Conservation (phyloP, 2,329 filamentous ascomycete genomes). For the Blumeria hordei region DNA sequence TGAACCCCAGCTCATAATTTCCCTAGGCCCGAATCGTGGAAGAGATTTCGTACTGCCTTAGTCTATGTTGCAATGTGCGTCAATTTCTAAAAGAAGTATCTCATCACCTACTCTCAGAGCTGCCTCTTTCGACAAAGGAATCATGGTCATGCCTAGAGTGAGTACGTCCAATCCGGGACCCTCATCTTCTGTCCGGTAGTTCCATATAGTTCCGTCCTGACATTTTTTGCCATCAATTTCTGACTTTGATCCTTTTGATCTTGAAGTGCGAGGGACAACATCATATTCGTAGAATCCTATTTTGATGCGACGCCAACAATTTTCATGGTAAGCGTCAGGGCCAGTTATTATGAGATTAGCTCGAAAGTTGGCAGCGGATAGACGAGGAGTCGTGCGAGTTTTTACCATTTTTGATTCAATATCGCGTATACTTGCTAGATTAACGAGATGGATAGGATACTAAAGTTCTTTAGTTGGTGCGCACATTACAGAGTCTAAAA, state of each 20-base stretch:
- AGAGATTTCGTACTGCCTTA: too few species aligned
- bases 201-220: constrained; percentile 24
- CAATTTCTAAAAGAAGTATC: constrained; percentile 22
- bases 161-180: constrained; percentile 28
- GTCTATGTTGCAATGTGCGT: neutral
- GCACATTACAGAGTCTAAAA: neutral
- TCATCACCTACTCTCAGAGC: constrained; percentile 31
- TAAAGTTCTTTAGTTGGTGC: constrained; percentile 14
- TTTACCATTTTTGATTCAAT: constrained; percentile 31
- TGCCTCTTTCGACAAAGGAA: constrained; percentile 24
- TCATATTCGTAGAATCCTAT: constrained; percentile 28
- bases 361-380: constrained; percentile 41
- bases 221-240: constrained; percentile 24
- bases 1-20: too few species aligned
- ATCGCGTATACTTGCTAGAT: constrained; percentile 35
- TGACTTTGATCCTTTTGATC: constrained; percentile 30
- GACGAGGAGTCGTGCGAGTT: constrained; percentile 21
- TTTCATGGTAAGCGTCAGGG: constrained; percentile 39
- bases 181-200: constrained; percentile 34
- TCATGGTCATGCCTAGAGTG: constrained; percentile 42
- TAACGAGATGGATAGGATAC: constrained; percentile 48
- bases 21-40: too few species aligned
- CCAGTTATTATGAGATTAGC: constrained; percentile 50
- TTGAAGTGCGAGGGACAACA: constrained; percentile 38
- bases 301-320: constrained; percentile 39